Conservation (phyloP, 2,329 filamentous ascomycete species). For the Aspergillus viridinutans region DNA sequence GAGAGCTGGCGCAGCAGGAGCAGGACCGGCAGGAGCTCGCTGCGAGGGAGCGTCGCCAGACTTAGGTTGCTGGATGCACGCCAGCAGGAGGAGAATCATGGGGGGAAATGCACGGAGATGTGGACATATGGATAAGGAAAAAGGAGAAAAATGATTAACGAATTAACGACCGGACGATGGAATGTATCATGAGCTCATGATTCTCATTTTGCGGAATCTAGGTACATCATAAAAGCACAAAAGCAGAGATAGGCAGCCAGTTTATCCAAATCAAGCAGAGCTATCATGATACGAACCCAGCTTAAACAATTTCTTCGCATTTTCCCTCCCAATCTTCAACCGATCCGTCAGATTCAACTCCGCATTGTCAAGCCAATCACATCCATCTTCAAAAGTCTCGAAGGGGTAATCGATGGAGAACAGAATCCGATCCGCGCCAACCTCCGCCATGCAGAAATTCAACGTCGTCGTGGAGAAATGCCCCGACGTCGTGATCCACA, state of each 20-base stretch:
- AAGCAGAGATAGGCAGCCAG: neutral
- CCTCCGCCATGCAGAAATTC: constrained; percentile 38
- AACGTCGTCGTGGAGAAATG: constrained; percentile 40
- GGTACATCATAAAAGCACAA: neutral
- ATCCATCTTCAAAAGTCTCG: constrained; percentile 39
- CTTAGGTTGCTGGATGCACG: neutral
- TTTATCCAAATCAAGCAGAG: constrained; percentile 13
- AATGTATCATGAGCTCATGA: neutral
- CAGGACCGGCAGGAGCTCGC: neutral
- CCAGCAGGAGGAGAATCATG: neutral
- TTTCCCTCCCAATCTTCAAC: constrained; percentile 44
- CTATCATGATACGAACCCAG: constrained; percentile 32
- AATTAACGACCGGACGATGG: neutral
- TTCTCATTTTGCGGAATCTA: neutral
- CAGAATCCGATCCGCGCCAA: constrained; percentile 37
- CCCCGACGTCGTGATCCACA: constrained; percentile 42
- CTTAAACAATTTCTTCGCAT: constrained; percentile 44
- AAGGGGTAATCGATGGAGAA: constrained; percentile 43
- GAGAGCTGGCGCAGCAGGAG: neutral
- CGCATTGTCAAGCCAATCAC: constrained; percentile 41
- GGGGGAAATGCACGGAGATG: neutral
- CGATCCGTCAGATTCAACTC: constrained; percentile 36
- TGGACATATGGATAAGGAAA: neutral
- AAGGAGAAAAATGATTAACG: neutral
- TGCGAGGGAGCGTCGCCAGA: neutral